phyloP scores from a whole-genome alignment of 495 filamentous ascomycete species.

The Penicillium riverlandense region DNA sequence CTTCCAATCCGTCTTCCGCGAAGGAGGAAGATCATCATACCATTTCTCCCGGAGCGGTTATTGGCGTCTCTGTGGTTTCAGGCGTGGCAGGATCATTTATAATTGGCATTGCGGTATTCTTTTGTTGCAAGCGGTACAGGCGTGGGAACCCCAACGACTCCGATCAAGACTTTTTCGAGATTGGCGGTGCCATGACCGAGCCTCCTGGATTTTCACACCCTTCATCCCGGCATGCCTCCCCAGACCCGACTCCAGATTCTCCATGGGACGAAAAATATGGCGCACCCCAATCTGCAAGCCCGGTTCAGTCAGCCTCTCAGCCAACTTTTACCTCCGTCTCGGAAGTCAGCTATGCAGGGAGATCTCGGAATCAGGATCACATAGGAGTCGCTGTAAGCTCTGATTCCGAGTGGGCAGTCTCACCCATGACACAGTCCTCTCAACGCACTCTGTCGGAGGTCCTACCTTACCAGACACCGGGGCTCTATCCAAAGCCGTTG shows the following conservation, averaged over 20 bases:
- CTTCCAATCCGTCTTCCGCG: slow-evolving; percentile 2
- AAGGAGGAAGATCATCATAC: slow-evolving; percentile 7
- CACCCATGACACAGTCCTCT: slow-evolving; percentile 20
- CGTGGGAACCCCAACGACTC: slow-evolving; percentile 13
- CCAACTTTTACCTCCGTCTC: slow-evolving; percentile 1
- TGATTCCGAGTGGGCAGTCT: slow-evolving; percentile 22
- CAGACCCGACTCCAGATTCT: slow-evolving; percentile 7
- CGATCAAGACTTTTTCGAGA: slow-evolving; percentile 31
- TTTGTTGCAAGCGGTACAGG: slow-evolving; percentile 26
- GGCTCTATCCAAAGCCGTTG: slow-evolving; percentile 32
- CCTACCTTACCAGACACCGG: slow-evolving; percentile 16
- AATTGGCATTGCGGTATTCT: slow-evolving; percentile 30
- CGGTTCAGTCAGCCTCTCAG: slow-evolving; percentile 8
- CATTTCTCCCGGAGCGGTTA: slow-evolving; percentile 28
- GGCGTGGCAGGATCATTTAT: slow-evolving; percentile 33
- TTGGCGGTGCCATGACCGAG: slow-evolving; percentile 36
- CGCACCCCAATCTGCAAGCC: not conserved
- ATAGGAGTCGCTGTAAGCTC: slow-evolving; percentile 25
- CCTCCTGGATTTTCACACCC: slow-evolving; percentile 26
- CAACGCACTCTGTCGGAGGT: slow-evolving; percentile 29
- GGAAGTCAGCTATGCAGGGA: not conserved
- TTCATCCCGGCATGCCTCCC: slow-evolving; percentile 10
- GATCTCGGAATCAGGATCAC: slow-evolving; percentile 6
- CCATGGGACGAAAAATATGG: not conserved
- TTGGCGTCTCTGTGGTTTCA: slow-evolving; percentile 36